These are phyloP conservation scores for Quillaja saponaria DNA, from an alignment of 306 rosid genomes.

Conservation along the genomic window DNA sequence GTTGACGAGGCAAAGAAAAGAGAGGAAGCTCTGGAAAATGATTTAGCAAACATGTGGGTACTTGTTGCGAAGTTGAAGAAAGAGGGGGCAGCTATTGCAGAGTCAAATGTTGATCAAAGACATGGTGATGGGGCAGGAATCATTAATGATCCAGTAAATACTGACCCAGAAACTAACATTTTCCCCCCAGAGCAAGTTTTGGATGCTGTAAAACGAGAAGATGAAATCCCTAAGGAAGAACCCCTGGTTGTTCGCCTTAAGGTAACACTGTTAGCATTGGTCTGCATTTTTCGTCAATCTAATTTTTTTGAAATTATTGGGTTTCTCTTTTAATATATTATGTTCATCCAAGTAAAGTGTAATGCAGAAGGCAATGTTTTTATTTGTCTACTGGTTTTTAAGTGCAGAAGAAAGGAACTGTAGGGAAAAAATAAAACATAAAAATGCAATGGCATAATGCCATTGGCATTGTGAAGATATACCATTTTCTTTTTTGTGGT, in stretches of 20 bases:
- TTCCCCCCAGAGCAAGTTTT: conserved; percentile 48
- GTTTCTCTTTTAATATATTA: background rate
- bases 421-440: too few species aligned
- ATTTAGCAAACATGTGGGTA: conserved; percentile 99
- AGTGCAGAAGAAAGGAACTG: too few species aligned
- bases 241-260: conserved; percentile 91
- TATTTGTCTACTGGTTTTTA: too few species aligned
- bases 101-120: conserved; percentile 56
- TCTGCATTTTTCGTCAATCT: background rate
- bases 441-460: too few species aligned
- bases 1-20: conserved; percentile 87
- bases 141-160: conserved; percentile 38
- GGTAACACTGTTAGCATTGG: conserved; percentile 41
- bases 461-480: too few species aligned
- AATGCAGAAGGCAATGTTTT: background rate
- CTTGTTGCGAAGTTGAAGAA: conserved; percentile 97
- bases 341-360: conserved; percentile 1
- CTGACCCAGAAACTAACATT: conserved; percentile 36
- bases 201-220: conserved; percentile 54
- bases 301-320: conserved; percentile 16
- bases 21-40: conserved; percentile 95
- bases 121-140: conserved; percentile 45
- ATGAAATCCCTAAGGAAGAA: conserved; percentile 64
- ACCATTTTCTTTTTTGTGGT: too few species aligned
- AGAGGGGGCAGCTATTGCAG: conserved; percentile 71